Evolutionary conservation across 2,329 filamentous ascomycete genomes (phyloP).

Genomic region (Purpureocillium takamizusanense): DNA sequence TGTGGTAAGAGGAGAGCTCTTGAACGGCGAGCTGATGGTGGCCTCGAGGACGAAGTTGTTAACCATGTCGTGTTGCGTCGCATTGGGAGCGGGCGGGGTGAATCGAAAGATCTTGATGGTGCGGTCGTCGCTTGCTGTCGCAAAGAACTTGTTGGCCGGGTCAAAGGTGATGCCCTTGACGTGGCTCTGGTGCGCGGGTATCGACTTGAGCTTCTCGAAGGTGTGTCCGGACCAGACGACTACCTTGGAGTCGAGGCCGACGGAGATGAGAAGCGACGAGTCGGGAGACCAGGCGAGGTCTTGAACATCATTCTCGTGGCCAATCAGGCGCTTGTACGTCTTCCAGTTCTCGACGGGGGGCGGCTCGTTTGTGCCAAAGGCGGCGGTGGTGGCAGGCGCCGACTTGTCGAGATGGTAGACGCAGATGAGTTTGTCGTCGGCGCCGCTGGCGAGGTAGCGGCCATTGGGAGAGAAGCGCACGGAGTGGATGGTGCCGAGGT

Average conservation of each 20-base stretch:
- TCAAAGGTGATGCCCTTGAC: slow-evolving; percentile 99
- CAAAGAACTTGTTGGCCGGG: slow-evolving; percentile 98
- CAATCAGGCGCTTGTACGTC: slow-evolving; percentile 84
- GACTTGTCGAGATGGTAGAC: slow-evolving; percentile 86
- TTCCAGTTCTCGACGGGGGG: slow-evolving; percentile 97
- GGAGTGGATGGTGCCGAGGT: slow-evolving; percentile 93
- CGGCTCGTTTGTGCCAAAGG: slow-evolving; percentile 84
- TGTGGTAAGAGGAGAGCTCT: slow-evolving; percentile 85
- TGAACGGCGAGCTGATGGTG: slow-evolving; percentile 82
- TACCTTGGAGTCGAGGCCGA: slow-evolving; percentile 93
- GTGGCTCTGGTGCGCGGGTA: slow-evolving; percentile 89
- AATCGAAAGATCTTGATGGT: slow-evolving; percentile 96
- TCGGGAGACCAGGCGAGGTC: slow-evolving; percentile 96
- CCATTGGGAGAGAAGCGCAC: slow-evolving; percentile 95
- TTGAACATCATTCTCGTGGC: slow-evolving; percentile 97
- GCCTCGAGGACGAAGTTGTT: slow-evolving; percentile 94
- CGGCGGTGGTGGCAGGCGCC: slow-evolving; percentile 64
- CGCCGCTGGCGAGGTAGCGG: slow-evolving; percentile 90
- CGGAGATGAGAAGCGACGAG: slow-evolving; percentile 89
- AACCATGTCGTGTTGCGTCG: slow-evolving; percentile 87
- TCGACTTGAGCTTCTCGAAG: slow-evolving; percentile 93
- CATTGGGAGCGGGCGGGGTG: slow-evolving; percentile 81
- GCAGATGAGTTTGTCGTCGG: slow-evolving; percentile 98
- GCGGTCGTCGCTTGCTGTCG: slow-evolving; percentile 92
- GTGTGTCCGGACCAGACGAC: slow-evolving; percentile 98